Base-by-base conservation (phyloP, 2,329 filamentous ascomycete genomes). In the Aspergillus japonicus region DNA sequence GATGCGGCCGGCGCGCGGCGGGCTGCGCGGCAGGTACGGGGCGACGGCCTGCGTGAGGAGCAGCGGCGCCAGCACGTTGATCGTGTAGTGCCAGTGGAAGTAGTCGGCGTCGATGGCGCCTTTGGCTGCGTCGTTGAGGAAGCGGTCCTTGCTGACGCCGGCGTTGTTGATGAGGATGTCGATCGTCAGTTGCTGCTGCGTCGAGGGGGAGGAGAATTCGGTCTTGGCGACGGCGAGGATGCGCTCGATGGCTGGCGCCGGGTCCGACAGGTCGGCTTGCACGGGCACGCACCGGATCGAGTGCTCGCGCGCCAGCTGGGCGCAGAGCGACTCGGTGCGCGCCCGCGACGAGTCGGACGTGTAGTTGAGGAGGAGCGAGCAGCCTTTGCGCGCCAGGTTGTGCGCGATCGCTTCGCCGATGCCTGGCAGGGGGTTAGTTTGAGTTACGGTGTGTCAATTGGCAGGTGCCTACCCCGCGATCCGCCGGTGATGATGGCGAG, bases 81-180 rank as follows among this genome's bases (percentile, higher is more conserved):
- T 83, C 58, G 85, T 84, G 79, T 91, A 96, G 58, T 89, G 87
- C 66, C 83, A 79, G 48, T 87, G 82, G 77, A 93, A 96, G 69
- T 92, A 84, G 12, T 82, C 81, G 5, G 81, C 71, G 4, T 83
- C 84, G 63, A 91, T 84, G 33, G 75, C 68, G 29, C 89, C 84
- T 54, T 85, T 82, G 24, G 90, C 77, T 26, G 79, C 73, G 66
- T 88, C 84, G 77, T 95, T 94, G 44, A 84, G 78, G 33, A 85
- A 69, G 35, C 74, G 71, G 64, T 80, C 75, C 23, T 71, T 74
- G 8, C 82, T 78, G 1, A 87, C 80, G 24, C 91, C 92, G 31
- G 92, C 92, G 74, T 96, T 96, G 83, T 96, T 96, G 80, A 96
- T 80, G 56, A 96, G 80, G 62, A 96, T 91, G 77, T 96, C 91